Conservation (phyloP, 257 asterid species). For the Fraxinus cuspidata region DNA sequence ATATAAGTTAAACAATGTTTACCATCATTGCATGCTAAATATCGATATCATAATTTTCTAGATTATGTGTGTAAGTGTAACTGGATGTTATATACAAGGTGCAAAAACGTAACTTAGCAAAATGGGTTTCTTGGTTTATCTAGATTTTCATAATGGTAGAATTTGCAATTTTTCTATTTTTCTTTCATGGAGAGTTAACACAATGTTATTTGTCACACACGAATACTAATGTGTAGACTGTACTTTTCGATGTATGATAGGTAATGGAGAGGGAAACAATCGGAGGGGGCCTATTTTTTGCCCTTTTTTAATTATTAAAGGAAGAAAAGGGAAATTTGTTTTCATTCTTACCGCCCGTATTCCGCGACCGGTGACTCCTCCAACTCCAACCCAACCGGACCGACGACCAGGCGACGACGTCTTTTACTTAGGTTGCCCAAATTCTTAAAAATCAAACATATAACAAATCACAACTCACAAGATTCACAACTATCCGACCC, state of each 20-base stretch:
- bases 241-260: neutral
- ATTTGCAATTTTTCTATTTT: neutral
- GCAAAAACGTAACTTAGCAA: neutral
- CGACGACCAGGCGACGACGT: no score
- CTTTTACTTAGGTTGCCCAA: no score
- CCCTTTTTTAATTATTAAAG: no score
- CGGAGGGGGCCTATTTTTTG: no score
- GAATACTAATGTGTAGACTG: neutral
- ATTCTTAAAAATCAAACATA: no score
- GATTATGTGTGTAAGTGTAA: neutral
- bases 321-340: no score
- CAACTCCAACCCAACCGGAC: no score
- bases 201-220: neutral
- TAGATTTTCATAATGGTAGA: neutral
- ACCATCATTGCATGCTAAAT: neutral
- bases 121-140: neutral
- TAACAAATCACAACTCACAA: no score
- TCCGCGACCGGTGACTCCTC: no score
- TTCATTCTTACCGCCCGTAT: no score
- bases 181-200: neutral
- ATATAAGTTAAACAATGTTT: neutral
- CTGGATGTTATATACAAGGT: neutral
- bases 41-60: neutral
- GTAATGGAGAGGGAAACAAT: no score
- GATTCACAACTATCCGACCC: no score